Evolutionary conservation across 2,329 filamentous ascomycete genomes (phyloP).

Genomic region (Emmonsia crescens): DNA sequence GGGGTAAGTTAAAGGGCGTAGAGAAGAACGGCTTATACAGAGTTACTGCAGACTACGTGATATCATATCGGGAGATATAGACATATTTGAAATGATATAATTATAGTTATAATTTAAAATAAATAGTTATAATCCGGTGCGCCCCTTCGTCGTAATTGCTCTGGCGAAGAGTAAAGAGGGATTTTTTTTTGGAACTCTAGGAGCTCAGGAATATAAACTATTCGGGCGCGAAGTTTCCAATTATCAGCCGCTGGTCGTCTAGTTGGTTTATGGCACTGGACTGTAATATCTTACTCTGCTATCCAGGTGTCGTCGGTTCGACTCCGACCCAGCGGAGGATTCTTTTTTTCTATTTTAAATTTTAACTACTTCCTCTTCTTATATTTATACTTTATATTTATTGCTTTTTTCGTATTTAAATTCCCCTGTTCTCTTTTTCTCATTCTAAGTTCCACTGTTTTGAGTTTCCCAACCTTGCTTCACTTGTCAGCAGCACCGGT

Average conservation of each 20-base stretch:
- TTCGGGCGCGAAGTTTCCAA: neutral
- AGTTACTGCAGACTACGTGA: neutral
- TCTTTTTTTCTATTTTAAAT: neutral
- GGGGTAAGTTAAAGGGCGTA: neutral
- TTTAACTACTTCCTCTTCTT: too few species aligned
- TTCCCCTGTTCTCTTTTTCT: too few species aligned
- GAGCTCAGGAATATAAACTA: neutral
- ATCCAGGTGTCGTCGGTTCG: conserved; percentile 6
- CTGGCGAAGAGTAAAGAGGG: neutral
- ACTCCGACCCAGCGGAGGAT: conserved; percentile 5
- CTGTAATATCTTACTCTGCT: conserved; percentile 4
- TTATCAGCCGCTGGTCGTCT: conserved; percentile 4
- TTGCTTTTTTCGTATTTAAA: neutral
- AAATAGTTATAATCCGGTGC: neutral
- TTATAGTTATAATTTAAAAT: neutral
- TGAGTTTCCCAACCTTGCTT: too few species aligned
- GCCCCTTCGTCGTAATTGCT: too few species aligned
- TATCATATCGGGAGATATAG: neutral
- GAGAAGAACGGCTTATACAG: neutral
- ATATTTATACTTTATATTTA: neutral
- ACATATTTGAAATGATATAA: neutral
- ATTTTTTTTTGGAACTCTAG: too few species aligned
- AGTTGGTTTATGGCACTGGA: conserved; percentile 6
- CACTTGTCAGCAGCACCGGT: too few species aligned
- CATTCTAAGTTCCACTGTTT: too few species aligned